Base-by-base conservation (phyloP, 2,329 filamentous ascomycete genomes). In the Emergomyces pasteurianus region DNA sequence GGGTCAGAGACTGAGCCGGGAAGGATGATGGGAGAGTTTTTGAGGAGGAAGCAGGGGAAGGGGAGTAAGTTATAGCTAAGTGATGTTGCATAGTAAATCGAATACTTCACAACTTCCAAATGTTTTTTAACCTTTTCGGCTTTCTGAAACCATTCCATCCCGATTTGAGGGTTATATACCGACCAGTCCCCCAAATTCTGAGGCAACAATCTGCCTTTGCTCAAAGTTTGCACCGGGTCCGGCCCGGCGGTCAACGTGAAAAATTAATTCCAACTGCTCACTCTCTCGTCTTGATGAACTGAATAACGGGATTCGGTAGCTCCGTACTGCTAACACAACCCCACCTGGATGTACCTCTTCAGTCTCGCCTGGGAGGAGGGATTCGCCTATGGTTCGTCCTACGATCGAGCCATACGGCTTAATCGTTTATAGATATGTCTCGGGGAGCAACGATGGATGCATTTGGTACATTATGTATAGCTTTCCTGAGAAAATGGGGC, bases 21-120 rank as follows among this genome's bases (percentile, higher is more conserved):
- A 8, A 55, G 54, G 28, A 57, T 63, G 59, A 63, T 63, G 59
- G 61, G 59, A 21, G 52, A 58, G 31, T 63, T 61, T 43, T 43
- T 63, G 16, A 58, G 34, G 28, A 56, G 56, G 42, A 60, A 63
- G 59, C 47, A 58, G 26, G 52, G 53, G 38, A 47, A 52, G 60
- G 56, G 23, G 10, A 60, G 34, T 42, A 58, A 62, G 47, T 16
- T 57, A 21, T 57, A 46, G n/a, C 31, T 43, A 14, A 6, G 34
- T 21, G n/a, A 54, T 38, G 12, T 12, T 36, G 8, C 36, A 14
- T 23, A 54, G 23, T 54, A 18, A n/a, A 54, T 21, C 14, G n/a
- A 36, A 54, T 23, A 21, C n/a, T n/a, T 31, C 6, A 10, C 49
- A 26, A 28, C 16, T 23, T 26, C 21, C 4, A 16, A 23, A 28